phyloP scores from a whole-genome alignment of 192 early-diverging fungal species.

The Dissophora ornata region DNA sequence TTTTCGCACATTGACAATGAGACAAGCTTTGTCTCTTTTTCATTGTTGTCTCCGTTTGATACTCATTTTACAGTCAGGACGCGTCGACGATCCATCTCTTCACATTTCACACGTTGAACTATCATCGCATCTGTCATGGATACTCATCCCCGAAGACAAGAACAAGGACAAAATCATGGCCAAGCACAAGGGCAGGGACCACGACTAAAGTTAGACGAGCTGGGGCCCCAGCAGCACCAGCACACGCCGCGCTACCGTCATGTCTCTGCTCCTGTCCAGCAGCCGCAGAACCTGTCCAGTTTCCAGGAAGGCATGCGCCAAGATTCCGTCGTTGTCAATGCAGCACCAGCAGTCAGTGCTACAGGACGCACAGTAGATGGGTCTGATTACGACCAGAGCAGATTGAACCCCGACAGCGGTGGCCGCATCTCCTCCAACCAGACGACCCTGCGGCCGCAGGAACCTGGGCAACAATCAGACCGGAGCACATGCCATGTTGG shows the following conservation, averaged over 20 bases:
- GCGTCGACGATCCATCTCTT: not conserved
- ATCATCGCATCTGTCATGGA: constrained; percentile 19
- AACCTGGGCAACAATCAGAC: constrained; percentile 6
- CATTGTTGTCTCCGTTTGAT: too few species aligned
- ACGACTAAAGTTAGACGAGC: not conserved
- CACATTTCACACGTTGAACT: not conserved
- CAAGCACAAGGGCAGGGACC: constrained; percentile 18
- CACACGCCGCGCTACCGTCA: constrained; percentile 39
- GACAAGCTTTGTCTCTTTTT: not conserved
- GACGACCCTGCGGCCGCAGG: not conserved
- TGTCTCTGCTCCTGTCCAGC: constrained; percentile 41
- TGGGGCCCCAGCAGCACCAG: constrained; percentile 24
- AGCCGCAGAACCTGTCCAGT: constrained; percentile 40
- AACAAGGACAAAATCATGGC: constrained; percentile 12
- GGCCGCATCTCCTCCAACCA: not conserved
- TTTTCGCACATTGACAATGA: not conserved
- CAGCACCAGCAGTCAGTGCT: not conserved
- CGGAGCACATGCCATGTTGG: constrained; percentile 46
- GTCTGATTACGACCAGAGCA: not conserved
- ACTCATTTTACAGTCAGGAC: too few species aligned
- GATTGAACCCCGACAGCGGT: not conserved
- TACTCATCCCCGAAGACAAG: constrained; percentile 9
- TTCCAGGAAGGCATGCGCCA: constrained; percentile 51
- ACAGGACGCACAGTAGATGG: not conserved
- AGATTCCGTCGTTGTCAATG: constrained; percentile 29